Percentiles rank a stretch among this genome's conserved stretches.
Evolutionary conservation across 306 rosid genomes (phyloP).

Genomic region (Notholithocarpus densiflorus): DNA sequence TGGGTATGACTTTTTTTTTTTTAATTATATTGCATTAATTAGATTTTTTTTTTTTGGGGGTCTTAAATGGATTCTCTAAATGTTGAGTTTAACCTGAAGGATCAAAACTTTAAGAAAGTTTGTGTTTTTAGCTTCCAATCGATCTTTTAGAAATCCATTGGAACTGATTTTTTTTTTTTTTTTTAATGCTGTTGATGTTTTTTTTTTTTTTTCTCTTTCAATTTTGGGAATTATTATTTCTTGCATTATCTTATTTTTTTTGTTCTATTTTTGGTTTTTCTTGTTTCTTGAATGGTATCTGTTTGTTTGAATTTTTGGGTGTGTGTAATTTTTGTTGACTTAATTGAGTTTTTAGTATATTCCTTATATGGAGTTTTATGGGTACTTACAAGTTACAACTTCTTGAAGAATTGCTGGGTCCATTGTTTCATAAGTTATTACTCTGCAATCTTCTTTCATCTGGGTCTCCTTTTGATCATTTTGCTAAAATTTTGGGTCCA

Average conservation of each 20-base stretch:
- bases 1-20: slow-evolving; percentile 49
- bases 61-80: too few species aligned
- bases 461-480: background rate
- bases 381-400: background rate
- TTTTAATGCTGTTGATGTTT: background rate
- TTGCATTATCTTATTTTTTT: background rate
- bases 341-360: background rate
- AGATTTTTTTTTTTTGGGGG: background rate
- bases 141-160: too few species aligned
- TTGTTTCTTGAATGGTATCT: background rate
- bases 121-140: too few species aligned
- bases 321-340: too few species aligned
- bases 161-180: too few species aligned
- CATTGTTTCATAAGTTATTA: background rate
- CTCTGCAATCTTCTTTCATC: background rate
- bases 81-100: too few species aligned
- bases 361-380: background rate
- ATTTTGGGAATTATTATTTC: too few species aligned
- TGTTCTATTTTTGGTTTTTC: background rate
- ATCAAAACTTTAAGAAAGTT: too few species aligned
- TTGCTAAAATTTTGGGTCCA: background rate
- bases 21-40: background rate
- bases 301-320: background rate
- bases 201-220: background rate
- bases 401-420: background rate